Conservation (phyloP, 441 rosid species). For the Pelargonium fulgidum region DNA sequence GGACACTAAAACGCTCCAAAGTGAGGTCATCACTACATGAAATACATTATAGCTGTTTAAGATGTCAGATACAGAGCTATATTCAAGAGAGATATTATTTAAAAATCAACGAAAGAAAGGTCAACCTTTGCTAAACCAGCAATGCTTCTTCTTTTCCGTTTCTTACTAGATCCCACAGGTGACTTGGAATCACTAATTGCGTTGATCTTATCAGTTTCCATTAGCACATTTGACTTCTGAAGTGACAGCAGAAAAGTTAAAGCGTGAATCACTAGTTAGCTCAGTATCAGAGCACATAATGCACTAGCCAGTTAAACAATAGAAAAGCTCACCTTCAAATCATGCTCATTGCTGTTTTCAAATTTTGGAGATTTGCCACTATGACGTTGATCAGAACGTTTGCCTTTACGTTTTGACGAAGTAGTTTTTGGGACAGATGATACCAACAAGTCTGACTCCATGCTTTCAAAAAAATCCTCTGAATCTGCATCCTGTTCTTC, state of each 20-base stretch:
- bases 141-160: conserved; percentile 65
- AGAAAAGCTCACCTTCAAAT: conserved; percentile 43
- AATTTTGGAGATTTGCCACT: conserved; percentile 38
- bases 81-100: conserved; percentile 5
- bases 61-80: neutral
- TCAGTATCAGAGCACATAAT: conserved; percentile 9
- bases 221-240: conserved; percentile 31
- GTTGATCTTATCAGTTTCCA: conserved; percentile 35
- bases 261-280: conserved; percentile 3
- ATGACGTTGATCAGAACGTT: conserved; percentile 40
- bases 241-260: conserved; percentile 17
- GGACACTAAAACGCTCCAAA: neutral
- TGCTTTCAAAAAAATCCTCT: conserved; percentile 34
- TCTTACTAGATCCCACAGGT: conserved; percentile 57
- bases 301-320: conserved; percentile 10
- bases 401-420: conserved; percentile 35
- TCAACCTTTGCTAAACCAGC: conserved; percentile 75
- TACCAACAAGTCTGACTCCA: conserved; percentile 36
- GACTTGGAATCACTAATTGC: conserved; percentile 37
- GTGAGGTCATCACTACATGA: neutral
- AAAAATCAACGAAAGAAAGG: conserved; percentile 7
- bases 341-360: conserved; percentile 41
- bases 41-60: neutral
- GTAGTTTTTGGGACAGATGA: conserved; percentile 39
- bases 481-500: conserved; percentile 28